Evolutionary conservation across 2,329 filamentous ascomycete genomes (phyloP).

Genomic region (Didymella glomerata): DNA sequence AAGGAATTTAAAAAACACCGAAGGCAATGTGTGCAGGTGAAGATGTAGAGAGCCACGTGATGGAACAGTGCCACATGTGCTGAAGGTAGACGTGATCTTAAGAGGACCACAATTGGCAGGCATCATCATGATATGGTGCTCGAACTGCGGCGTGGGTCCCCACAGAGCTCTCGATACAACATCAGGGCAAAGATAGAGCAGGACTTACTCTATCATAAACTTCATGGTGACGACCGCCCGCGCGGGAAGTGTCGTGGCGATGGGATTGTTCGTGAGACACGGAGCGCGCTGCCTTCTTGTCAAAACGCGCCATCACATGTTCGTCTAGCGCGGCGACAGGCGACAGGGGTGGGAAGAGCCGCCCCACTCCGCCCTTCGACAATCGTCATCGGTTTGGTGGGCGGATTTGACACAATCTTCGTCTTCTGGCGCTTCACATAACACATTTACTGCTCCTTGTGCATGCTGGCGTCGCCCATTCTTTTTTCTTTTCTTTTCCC

Average conservation of each 20-base stretch:
- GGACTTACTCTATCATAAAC: conserved; percentile 75
- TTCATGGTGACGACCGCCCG: conserved; percentile 62
- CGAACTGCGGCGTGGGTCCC: no score
- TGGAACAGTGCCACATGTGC: background rate
- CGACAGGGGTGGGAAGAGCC: conserved; percentile 1
- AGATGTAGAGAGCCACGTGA: no score
- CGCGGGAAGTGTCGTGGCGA: conserved; percentile 33
- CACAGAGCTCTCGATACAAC: no score
- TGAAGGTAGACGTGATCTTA: background rate
- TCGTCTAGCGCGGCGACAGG: conserved; percentile 9
- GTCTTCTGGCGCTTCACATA: conserved; percentile 1
- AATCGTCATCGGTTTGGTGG: conserved; percentile 18
- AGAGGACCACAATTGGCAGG: background rate
- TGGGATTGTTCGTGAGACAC: conserved; percentile 23
- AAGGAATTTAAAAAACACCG: no score
- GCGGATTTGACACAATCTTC: conserved; percentile 16
- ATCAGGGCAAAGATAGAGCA: no score
- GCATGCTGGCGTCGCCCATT: conserved; percentile 15
- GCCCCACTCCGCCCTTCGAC: conserved; percentile 17
- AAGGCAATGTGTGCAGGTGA: no score
- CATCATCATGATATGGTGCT: background rate
- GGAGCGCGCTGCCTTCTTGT: conserved; percentile 22
- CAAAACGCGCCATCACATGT: conserved; percentile 21
- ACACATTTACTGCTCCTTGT: conserved; percentile 2
- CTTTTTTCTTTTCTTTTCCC: conserved; percentile 15